phyloP scores from a whole-genome alignment of 768 basidiomycete genomes.

The Russula vinacea region DNA sequence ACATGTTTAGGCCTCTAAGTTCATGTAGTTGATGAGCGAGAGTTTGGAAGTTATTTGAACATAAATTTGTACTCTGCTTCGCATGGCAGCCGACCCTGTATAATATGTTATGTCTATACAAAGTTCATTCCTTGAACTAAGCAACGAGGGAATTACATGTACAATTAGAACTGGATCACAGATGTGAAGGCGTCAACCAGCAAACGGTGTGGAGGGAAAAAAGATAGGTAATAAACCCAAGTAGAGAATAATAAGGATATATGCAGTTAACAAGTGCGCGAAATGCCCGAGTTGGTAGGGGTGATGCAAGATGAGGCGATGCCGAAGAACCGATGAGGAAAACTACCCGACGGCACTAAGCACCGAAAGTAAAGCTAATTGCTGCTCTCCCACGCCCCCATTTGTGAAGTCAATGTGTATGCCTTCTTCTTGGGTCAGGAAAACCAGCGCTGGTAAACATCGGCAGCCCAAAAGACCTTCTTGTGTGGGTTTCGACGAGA shows the following conservation, averaged over 20 bases:
- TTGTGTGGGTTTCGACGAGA: neutral
- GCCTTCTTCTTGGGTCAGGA: neutral
- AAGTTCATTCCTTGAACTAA: neutral
- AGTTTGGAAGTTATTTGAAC: neutral
- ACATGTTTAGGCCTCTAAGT: neutral
- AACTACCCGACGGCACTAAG: neutral
- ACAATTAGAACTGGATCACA: neutral
- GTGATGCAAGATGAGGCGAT: neutral
- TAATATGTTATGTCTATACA: neutral
- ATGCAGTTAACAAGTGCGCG: neutral
- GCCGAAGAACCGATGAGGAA: neutral
- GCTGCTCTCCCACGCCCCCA: neutral
- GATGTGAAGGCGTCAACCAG: neutral
- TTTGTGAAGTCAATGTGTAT: neutral
- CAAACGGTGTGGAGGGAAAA: neutral
- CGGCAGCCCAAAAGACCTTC: neutral
- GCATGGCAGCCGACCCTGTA: neutral
- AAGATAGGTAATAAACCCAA: neutral
- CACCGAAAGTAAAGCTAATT: slow-evolving; percentile 10
- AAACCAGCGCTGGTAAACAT: neutral
- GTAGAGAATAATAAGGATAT: slow-evolving; percentile 1
- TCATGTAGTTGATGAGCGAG: neutral
- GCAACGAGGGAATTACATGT: neutral
- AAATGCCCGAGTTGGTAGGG: neutral
- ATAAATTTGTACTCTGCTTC: neutral